A percentile compares a stretch with the other conserved stretches of the same genome.
These are phyloP conservation scores for Heritiera littoralis DNA, from an alignment of 345 rosid genomes.

Conservation along the genomic window DNA sequence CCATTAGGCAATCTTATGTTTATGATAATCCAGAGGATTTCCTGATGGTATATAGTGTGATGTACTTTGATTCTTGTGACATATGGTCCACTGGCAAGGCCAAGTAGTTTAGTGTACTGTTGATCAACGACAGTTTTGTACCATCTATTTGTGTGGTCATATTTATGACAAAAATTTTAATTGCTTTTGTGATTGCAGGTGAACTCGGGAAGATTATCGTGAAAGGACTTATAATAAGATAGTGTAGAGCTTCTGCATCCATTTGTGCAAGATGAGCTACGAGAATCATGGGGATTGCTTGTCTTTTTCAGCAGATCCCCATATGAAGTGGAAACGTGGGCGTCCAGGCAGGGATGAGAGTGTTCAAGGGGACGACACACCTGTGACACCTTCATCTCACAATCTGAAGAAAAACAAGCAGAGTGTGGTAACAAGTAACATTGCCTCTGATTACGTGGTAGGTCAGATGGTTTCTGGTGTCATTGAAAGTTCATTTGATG, in stretches of 20 bases:
- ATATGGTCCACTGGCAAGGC: not conserved
- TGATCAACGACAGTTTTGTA: not conserved
- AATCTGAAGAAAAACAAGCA: slow-evolving; percentile 29
- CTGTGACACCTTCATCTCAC: slow-evolving; percentile 30
- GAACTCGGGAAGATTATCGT: not conserved
- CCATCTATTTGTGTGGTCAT: not conserved
- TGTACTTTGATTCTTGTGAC: not conserved
- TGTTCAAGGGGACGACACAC: slow-evolving; percentile 19
- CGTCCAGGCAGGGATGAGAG: slow-evolving; percentile 22
- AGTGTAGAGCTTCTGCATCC: not conserved
- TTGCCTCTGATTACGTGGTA: slow-evolving; percentile 39
- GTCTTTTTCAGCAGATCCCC: slow-evolving; percentile 15
- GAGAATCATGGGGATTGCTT: slow-evolving; percentile 20
- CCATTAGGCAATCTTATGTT: not conserved
- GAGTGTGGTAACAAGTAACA: slow-evolving; percentile 21
- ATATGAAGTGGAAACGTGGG: slow-evolving; percentile 23
- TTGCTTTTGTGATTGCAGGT: slow-evolving; percentile 10
- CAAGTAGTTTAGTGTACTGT: not conserved
- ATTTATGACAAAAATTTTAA: not conserved
- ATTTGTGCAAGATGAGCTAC: slow-evolving; percentile 21
- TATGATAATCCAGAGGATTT: not conserved
- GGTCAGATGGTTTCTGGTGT: slow-evolving; percentile 62
- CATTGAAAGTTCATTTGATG: slow-evolving; percentile 63
- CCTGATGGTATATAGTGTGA: not conserved
- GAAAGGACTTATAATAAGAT: not conserved